Evolutionary conservation across 305 asterid species (phyloP).

Genomic region (Fraxinus sp.): DNA sequence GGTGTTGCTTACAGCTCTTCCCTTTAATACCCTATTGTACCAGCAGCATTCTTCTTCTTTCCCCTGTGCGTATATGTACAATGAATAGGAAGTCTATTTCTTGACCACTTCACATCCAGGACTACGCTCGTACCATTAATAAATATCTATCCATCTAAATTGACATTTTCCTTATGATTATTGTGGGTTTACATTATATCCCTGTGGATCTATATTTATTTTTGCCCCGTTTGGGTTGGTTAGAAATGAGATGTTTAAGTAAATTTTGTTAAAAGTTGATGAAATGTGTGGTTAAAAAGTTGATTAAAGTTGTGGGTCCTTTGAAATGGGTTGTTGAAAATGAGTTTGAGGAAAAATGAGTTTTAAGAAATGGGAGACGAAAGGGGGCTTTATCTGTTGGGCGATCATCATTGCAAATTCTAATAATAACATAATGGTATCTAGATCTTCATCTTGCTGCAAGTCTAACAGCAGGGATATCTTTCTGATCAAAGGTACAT

Average conservation of each 20-base stretch:
- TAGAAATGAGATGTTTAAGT: neutral
- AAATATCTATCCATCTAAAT: neutral
- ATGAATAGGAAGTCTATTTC: neutral
- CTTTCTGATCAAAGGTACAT: conserved; percentile 64
- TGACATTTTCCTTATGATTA: too few species aligned
- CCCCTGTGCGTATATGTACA: neutral
- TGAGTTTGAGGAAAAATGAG: neutral
- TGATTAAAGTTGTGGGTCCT: neutral
- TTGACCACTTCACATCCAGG: neutral
- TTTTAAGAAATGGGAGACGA: neutral
- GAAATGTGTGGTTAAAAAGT: too few species aligned
- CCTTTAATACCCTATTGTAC: neutral
- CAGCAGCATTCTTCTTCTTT: neutral
- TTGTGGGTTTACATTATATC: neutral
- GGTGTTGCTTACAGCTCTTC: neutral
- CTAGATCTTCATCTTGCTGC: conserved; percentile 6
- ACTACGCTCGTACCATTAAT: neutral
- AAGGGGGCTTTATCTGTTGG: neutral
- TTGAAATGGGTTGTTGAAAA: neutral
- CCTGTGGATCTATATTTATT: neutral
- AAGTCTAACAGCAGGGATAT: conserved; percentile 13
- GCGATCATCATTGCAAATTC: conserved; percentile 1
- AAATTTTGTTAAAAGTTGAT: too few species aligned
- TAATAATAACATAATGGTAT: conserved; percentile 15
- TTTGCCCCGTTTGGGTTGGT: neutral